Conservation (phyloP, 495 filamentous ascomycete genomes). For the Lophiotrema nucula region DNA sequence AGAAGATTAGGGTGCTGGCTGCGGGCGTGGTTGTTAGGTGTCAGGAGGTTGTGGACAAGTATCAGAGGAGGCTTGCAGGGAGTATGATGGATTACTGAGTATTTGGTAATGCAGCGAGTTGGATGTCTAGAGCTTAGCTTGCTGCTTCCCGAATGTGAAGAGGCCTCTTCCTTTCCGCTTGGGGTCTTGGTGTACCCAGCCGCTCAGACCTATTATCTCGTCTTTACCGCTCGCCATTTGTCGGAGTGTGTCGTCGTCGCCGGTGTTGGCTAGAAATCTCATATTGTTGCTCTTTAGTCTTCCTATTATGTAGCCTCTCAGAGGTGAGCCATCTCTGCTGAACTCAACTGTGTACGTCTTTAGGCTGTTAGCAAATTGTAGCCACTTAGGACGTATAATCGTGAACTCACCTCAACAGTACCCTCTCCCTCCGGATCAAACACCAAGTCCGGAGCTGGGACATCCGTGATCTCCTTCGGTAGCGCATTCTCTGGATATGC, state of each 20-base stretch:
- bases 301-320: conserved; percentile 49
- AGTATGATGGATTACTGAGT: conserved; percentile 53
- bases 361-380: neutral
- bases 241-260: conserved; percentile 44
- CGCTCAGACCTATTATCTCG: conserved; percentile 46
- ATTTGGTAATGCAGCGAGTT: neutral
- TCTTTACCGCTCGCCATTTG: conserved; percentile 30
- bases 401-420: conserved; percentile 48
- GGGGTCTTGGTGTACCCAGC: conserved; percentile 37
- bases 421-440: conserved; percentile 47
- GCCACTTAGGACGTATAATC: neutral
- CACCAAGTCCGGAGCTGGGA: conserved; percentile 40
- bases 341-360: conserved; percentile 60
- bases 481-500: conserved; percentile 48
- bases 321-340: conserved; percentile 47
- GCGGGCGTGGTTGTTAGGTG: conserved; percentile 79
- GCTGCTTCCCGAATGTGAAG: conserved; percentile 40
- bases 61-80: conserved; percentile 64
- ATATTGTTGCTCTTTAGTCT: conserved; percentile 44
- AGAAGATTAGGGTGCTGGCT: conserved; percentile 66
- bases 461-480: conserved; percentile 35
- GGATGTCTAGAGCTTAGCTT: conserved; percentile 32
- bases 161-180: conserved; percentile 43
- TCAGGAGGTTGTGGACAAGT: conserved; percentile 77
- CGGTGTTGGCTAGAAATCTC: conserved; percentile 54